Percentiles rank a stretch among this genome's conserved stretches.
Evolutionary conservation across 2,329 filamentous ascomycete species (phyloP).

Genomic region (Diaporthe batatas): DNA sequence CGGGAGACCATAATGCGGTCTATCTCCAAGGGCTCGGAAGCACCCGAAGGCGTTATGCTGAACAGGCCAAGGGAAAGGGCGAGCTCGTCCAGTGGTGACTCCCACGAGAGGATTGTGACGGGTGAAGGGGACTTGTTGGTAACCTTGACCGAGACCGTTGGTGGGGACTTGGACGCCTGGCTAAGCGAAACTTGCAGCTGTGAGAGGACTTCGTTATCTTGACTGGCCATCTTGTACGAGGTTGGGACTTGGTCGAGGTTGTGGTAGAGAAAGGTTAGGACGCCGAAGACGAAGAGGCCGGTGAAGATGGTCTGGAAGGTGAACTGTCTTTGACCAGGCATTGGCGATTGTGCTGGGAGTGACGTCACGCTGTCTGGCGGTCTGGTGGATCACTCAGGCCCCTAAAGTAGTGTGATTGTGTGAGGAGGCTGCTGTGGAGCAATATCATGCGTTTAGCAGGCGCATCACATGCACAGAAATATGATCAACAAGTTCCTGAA

Average conservation of each 20-base stretch:
- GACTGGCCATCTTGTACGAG: constrained; percentile 13
- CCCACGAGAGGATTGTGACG: constrained; percentile 59
- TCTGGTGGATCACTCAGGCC: neutral
- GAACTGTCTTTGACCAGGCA: constrained; percentile 15
- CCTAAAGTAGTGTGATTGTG: neutral
- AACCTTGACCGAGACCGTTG: constrained; percentile 54
- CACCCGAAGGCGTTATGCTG: constrained; percentile 54
- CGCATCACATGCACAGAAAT: neutral
- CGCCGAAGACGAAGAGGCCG: constrained; percentile 9
- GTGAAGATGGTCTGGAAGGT: constrained; percentile 12
- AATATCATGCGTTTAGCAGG: neutral
- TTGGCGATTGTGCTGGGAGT: constrained; percentile 10
- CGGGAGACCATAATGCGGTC: constrained; percentile 55
- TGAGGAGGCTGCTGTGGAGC: neutral
- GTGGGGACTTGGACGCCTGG: constrained; percentile 39
- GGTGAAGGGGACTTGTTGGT: constrained; percentile 55
- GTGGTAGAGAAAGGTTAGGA: constrained; percentile 18
- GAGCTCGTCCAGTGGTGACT: constrained; percentile 60
- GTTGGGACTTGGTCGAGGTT: neutral
- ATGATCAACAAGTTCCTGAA: neutral
- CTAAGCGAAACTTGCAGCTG: constrained; percentile 24
- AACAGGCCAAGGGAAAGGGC: constrained; percentile 58
- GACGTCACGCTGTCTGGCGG: constrained; percentile 7
- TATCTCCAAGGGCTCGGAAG: constrained; percentile 52
- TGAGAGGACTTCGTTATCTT: constrained; percentile 16